Base-by-base conservation (phyloP, 108 stramenopile species). In the Seminavis robusta region DNA sequence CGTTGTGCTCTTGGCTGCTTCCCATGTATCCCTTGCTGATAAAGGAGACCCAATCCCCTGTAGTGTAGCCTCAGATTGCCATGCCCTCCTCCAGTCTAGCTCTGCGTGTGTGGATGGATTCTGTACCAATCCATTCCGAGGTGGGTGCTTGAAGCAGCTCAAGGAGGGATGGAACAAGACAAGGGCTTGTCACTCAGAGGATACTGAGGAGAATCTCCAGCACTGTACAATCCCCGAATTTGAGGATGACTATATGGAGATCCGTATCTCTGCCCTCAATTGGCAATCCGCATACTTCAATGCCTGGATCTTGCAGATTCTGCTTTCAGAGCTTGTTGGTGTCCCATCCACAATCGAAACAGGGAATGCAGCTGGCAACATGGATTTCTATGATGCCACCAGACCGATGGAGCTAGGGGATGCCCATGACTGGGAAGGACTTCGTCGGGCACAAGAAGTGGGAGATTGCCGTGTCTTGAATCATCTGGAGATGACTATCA, bases 221-320 rank as follows among this genome's bases (percentile, higher is more conserved):
- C 23, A 50, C n/a, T 7, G 25, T 9, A 59, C 30, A 6, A 27
- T 20, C n/a, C 27, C 13, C 7, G 21, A 20, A 30, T 27, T 31
- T 7, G 8, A 10, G 4, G 27, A 31, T 9, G n/a, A 38, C 11
- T 73, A 73, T 61, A 34, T 53, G 25, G 59, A 73, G 45, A 39
- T 73, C 7, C 57, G 64, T 27, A 61, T 73, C 2, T 29, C 29
- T 37, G 33, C 48, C 37, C 46, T 37, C n/a, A 44, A 66, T 29
- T 73, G 71, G 71, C 64, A 73, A 11, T 28, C 47, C 0, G 25
- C 40, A 15, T 39, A 56, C 16, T 59, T 61, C 21, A 36, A 16
- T 4, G 33, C 41, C 25, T 73, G 62, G 61, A 61, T 73, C 9
- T 11, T 44, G 17, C 71, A 73, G 33, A 73, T 73, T 16, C 17